Evolutionary conservation across 2,329 filamentous ascomycete genomes (phyloP).

Genomic region (Diaporthe eres): DNA sequence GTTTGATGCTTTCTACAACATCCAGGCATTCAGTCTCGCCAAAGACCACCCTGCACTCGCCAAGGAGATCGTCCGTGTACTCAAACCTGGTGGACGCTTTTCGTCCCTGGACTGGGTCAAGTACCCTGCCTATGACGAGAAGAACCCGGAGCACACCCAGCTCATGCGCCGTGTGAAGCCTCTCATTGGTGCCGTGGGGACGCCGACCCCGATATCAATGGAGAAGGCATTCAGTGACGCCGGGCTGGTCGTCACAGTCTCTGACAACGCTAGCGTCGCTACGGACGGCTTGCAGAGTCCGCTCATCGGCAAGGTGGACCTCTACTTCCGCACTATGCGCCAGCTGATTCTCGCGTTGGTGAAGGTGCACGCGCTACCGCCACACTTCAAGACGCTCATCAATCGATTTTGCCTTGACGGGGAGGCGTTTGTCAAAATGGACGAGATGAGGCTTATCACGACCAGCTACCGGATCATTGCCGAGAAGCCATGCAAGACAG

Average conservation of each 20-base stretch:
- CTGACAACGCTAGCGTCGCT: slow-evolving; percentile 64
- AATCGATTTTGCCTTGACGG: slow-evolving; percentile 67
- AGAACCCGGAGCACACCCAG: slow-evolving; percentile 61
- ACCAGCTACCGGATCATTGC: slow-evolving; percentile 68
- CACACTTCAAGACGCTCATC: slow-evolving; percentile 67
- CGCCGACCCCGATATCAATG: slow-evolving; percentile 62
- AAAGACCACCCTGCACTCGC: slow-evolving; percentile 63
- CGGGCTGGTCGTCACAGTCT: slow-evolving; percentile 62
- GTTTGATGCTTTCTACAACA: slow-evolving; percentile 70
- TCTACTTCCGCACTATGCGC: slow-evolving; percentile 66
- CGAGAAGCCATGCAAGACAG: slow-evolving; percentile 54
- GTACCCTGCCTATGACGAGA: slow-evolving; percentile 62
- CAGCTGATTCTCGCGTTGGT: slow-evolving; percentile 64
- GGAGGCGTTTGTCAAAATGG: slow-evolving; percentile 69
- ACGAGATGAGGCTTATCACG: slow-evolving; percentile 64
- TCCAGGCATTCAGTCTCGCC: slow-evolving; percentile 69
- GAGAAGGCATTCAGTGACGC: slow-evolving; percentile 61
- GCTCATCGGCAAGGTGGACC: slow-evolving; percentile 67
- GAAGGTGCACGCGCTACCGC: slow-evolving; percentile 61
- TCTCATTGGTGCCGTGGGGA: slow-evolving; percentile 68
- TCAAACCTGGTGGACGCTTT: slow-evolving; percentile 65
- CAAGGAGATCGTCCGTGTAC: slow-evolving; percentile 62
- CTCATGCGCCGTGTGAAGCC: slow-evolving; percentile 70
- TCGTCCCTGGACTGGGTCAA: slow-evolving; percentile 68
- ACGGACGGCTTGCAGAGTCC: slow-evolving; percentile 63